phyloP scores from a whole-genome alignment of 345 rosid species.

The Gossypium turneri region DNA sequence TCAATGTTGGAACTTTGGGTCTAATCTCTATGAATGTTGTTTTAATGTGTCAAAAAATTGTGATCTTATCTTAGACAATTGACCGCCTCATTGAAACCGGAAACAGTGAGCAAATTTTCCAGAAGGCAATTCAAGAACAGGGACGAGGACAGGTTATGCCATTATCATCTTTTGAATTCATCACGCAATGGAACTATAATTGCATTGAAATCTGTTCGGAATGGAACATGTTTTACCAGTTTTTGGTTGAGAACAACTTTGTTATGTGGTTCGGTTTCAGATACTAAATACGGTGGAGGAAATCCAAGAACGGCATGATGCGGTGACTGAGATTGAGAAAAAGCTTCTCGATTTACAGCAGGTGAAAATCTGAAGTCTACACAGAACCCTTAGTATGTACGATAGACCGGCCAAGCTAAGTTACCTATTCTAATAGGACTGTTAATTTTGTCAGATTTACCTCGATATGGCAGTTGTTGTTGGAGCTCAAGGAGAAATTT shows the following conservation, averaged over 20 bases:
- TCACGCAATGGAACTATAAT: too few species aligned
- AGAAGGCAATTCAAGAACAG: constrained; percentile 85
- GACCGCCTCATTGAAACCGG: constrained; percentile 89
- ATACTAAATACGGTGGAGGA: constrained; percentile 81
- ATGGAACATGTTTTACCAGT: too few species aligned
- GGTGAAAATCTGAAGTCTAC: constrained; percentile 33
- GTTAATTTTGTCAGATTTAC: constrained; percentile 41
- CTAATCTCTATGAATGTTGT: constrained; percentile 11
- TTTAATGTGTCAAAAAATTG: constrained; percentile 21
- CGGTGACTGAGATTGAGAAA: constrained; percentile 80
- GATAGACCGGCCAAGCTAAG: neutral
- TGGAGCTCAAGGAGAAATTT: constrained; percentile 66
- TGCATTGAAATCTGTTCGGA: too few species aligned
- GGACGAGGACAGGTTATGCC: constrained; percentile 79
- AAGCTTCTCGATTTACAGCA: constrained; percentile 89
- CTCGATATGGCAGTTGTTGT: constrained; percentile 71
- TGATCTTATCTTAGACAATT: constrained; percentile 48
- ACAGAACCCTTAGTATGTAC: neutral
- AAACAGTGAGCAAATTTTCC: constrained; percentile 89
- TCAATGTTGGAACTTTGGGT: constrained; percentile 10
- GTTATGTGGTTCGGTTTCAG: constrained; percentile 29
- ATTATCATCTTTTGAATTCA: too few species aligned
- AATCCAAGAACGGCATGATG: constrained; percentile 95
- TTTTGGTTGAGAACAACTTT: neutral
- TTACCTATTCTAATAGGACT: constrained; percentile 14